Conservation (phyloP, 2,329 filamentous ascomycete species). For the Diplodia corticola region DNA sequence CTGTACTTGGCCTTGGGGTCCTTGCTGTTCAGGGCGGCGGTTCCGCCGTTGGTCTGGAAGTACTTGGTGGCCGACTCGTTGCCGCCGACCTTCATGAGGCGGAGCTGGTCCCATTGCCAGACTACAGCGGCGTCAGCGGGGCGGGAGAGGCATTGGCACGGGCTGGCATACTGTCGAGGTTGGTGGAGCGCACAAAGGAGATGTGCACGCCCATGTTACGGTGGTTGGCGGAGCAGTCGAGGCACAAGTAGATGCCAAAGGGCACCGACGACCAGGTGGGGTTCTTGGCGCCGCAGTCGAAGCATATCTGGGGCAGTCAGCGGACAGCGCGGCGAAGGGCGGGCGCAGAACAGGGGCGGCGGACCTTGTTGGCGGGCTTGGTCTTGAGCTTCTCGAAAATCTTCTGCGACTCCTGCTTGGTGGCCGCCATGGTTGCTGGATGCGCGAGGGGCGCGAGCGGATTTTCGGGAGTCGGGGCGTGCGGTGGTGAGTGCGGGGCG, state of each 20-base stretch:
- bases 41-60: conserved; percentile 95
- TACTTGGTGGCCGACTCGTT: conserved; percentile 98
- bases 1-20: conserved; percentile 97
- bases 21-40: conserved; percentile 91
- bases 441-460: not conserved
- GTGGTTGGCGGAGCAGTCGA: conserved; percentile 96
- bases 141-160: not conserved
- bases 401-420: conserved; percentile 92
- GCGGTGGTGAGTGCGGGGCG: conserved; percentile 6
- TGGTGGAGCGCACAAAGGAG: conserved; percentile 97
- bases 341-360: conserved; percentile 29
- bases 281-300: conserved; percentile 96
- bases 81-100: conserved; percentile 96
- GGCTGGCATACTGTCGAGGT: conserved; percentile 81
- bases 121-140: conserved; percentile 40
- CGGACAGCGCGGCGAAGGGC: not conserved
- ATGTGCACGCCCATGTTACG: conserved; percentile 98
- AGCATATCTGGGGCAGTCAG: conserved; percentile 71
- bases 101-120: conserved; percentile 99
- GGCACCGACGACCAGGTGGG: conserved; percentile 98
- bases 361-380: conserved; percentile 91
- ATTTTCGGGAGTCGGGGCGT: not conserved
- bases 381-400: conserved; percentile 97
- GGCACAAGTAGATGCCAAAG: conserved; percentile 95
- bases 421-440: conserved; percentile 60